Base-by-base conservation (phyloP, 371 early-diverging fungal genomes). In the Mycotypha africana region DNA sequence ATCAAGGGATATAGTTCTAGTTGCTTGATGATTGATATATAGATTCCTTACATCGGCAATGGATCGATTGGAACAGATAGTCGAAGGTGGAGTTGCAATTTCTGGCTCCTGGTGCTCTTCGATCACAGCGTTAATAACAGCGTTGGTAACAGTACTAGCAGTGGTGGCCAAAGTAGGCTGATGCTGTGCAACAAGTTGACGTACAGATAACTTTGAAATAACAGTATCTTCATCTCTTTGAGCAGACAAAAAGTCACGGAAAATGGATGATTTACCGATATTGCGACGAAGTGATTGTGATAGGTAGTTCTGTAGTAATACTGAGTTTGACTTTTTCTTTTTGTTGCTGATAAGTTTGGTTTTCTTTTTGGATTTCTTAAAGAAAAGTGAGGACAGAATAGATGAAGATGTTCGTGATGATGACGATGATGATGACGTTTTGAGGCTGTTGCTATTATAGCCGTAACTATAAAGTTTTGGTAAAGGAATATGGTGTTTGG, bases 181-280 rank as follows among this genome's bases (percentile, higher is more conserved):
- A 26, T 52, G 47, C 14, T 50, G 45, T 51, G 47, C 22, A 11
- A 50, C 43, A 22, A 44, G 33, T 44, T 54, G 49, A 38, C 35
- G 30, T 16, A 49, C 55, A 35, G 25, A 10, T 12, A 7, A 15
- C 34, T 56, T 59, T 19, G 60, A 56, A 24, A 46, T 56, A 15
- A 53, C 41, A 48, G 47, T 38, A 23, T 74, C 75, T 35, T 74
- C 75, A 8, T 70, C 69, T 25, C 75, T 56, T 47, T 74, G 75
- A 7, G 53, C 60, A 16, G 67, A 55, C 16, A 74, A 28, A 45
- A 74, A 74, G 36, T 74, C 75, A 14, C 65, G 64, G 30, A 74
- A 62, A 1, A 74, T 41, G 9, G 71, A 64, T 0, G 67, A 66
- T 14, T 37, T 36, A 24, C 66, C 62, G 4, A 70, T 56, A 21